These are phyloP conservation scores for Mycena venus DNA, from an alignment of 768 basidiomycete genomes.

Conservation along the genomic window DNA sequence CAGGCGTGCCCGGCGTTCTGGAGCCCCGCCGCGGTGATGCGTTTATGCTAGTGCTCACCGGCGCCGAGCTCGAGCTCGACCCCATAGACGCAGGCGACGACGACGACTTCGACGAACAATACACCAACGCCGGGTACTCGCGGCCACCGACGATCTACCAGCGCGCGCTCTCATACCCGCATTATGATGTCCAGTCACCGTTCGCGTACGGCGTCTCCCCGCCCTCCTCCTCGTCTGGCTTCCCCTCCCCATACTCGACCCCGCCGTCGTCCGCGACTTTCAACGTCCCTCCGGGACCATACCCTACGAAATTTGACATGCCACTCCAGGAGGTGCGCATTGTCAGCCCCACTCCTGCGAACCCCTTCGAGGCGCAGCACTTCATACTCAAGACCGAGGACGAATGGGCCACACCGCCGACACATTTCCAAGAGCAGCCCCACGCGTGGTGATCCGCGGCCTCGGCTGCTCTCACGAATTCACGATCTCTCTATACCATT, in stretches of 20 bases:
- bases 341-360: slow-evolving; percentile 26
- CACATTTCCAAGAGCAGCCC: slow-evolving; percentile 11
- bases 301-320: slow-evolving; percentile 15
- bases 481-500: slow-evolving; percentile 15
- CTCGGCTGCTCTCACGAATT: neutral
- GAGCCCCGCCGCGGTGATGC: slow-evolving; percentile 28
- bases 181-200: neutral
- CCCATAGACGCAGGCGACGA: slow-evolving; percentile 26
- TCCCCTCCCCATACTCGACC: slow-evolving; percentile 11
- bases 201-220: slow-evolving; percentile 11
- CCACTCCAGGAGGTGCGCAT: slow-evolving; percentile 11
- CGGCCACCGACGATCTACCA: neutral
- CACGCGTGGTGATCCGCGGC: slow-evolving; percentile 18
- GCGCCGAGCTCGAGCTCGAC: slow-evolving; percentile 31
- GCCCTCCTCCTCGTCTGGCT: neutral
- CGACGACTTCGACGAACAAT: slow-evolving; percentile 25
- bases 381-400: slow-evolving; percentile 32
- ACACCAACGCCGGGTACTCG: neutral
- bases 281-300: neutral
- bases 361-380: slow-evolving; percentile 29
- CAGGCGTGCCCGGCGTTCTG: neutral
- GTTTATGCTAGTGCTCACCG: slow-evolving; percentile 25
- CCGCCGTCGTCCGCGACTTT: slow-evolving; percentile 23
- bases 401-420: slow-evolving; percentile 28
- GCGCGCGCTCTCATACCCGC: neutral